Evolutionary conservation across 2,329 filamentous ascomycete species (phyloP).

Genomic region (Cordyceps fumosorosea): DNA sequence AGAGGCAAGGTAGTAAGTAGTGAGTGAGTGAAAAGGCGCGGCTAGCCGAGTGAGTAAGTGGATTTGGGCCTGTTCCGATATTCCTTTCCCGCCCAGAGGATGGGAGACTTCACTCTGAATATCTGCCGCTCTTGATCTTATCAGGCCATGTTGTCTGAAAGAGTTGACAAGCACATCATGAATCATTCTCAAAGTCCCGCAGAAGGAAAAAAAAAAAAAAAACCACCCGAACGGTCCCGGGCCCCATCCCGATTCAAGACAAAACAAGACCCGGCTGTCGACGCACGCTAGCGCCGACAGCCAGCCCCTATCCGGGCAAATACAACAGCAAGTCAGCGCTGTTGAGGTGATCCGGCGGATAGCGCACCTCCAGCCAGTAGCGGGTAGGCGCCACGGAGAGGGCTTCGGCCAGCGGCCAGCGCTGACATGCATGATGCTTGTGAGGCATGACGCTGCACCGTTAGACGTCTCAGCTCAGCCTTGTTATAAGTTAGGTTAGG

Average conservation of each 20-base stretch:
- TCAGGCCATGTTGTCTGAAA: neutral
- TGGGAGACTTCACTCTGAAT: neutral
- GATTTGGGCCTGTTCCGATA: neutral
- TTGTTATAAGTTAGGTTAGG: neutral
- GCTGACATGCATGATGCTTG: neutral
- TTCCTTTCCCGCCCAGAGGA: neutral
- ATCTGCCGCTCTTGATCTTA: neutral
- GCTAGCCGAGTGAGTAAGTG: neutral
- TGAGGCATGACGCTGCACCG: neutral
- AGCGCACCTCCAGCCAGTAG: neutral
- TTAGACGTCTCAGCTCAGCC: neutral
- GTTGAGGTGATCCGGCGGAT: neutral
- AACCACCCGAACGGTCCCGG: neutral
- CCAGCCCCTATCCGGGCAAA: neutral
- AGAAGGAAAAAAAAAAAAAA: neutral
- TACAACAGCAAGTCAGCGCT: neutral
- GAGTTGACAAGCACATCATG: too few species aligned
- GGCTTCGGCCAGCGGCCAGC: too few species aligned
- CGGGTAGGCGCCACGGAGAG: neutral
- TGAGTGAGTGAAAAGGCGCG: too few species aligned
- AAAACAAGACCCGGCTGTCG: neutral
- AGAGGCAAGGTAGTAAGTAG: neutral
- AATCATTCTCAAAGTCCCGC: neutral
- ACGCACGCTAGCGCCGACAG: neutral
- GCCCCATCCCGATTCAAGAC: neutral